phyloP scores from a whole-genome alignment of 495 filamentous ascomycete genomes.

The Aspergillus kassunensis region DNA sequence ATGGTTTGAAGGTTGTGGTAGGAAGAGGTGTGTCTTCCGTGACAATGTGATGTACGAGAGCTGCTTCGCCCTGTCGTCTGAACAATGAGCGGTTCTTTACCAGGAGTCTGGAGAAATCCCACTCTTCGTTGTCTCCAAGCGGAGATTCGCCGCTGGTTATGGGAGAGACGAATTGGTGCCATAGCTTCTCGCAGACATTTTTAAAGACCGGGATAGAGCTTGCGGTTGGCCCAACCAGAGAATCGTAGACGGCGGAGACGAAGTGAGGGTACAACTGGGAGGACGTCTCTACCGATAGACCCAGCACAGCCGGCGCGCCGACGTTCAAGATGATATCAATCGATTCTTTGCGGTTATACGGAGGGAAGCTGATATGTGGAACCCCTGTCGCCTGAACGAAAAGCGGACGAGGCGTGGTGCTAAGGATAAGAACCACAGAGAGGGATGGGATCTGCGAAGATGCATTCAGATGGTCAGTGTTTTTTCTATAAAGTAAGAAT shows the following conservation, averaged over 20 bases:
- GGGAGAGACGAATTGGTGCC: slow-evolving; percentile 67
- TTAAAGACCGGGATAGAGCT: slow-evolving; percentile 41
- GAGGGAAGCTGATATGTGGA: slow-evolving; percentile 78
- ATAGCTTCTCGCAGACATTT: slow-evolving; percentile 60
- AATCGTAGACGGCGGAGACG: slow-evolving; percentile 39
- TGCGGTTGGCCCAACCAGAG: slow-evolving; percentile 39
- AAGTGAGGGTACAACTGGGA: slow-evolving; percentile 40
- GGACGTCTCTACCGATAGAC: slow-evolving; percentile 27
- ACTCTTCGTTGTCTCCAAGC: slow-evolving; percentile 46
- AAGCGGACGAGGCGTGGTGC: slow-evolving; percentile 59
- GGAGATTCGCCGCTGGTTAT: slow-evolving; percentile 33
- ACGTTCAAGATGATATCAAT: slow-evolving; percentile 62
- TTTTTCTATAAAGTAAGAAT: not conserved
- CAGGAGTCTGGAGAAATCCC: slow-evolving; percentile 79
- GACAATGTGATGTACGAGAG: slow-evolving; percentile 67
- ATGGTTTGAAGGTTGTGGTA: slow-evolving; percentile 13
- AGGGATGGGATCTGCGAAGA: slow-evolving; percentile 68
- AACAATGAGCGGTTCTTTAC: slow-evolving; percentile 70
- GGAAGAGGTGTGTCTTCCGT: slow-evolving; percentile 29
- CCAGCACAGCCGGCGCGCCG: slow-evolving; percentile 32
- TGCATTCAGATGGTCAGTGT: not conserved
- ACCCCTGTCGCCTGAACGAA: slow-evolving; percentile 68
- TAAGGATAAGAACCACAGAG: slow-evolving; percentile 73
- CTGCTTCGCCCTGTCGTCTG: slow-evolving; percentile 70
- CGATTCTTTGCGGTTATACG: slow-evolving; percentile 77